These are phyloP conservation scores for Knoxia roxburghii DNA, from an alignment of 257 asterid genomes.

Conservation along the genomic window DNA sequence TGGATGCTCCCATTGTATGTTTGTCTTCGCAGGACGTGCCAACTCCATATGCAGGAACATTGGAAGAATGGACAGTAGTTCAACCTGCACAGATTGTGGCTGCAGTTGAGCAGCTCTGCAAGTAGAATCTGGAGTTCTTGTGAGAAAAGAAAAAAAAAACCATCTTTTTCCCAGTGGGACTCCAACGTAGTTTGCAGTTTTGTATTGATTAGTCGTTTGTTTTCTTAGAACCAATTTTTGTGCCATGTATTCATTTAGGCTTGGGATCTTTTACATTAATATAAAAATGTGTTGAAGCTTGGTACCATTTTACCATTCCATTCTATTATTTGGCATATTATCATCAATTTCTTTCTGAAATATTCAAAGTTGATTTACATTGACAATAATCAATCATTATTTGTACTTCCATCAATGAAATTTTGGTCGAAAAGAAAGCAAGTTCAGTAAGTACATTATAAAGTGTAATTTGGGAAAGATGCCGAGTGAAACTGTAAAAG, in stretches of 20 bases:
- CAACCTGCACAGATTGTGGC: slow-evolving; percentile 78
- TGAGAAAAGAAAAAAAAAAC: too few species aligned
- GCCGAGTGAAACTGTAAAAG: neutral
- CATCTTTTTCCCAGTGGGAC: neutral
- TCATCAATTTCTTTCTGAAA: too few species aligned
- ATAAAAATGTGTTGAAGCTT: too few species aligned
- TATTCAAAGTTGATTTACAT: too few species aligned
- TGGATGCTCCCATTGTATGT: slow-evolving; percentile 73
- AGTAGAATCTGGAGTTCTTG: slow-evolving; percentile 6
- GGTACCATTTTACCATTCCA: too few species aligned
- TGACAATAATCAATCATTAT: too few species aligned
- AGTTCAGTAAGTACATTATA: too few species aligned
- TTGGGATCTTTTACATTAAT: neutral
- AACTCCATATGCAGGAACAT: slow-evolving; percentile 68
- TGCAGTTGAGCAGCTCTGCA: slow-evolving; percentile 81
- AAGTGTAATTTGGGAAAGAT: too few species aligned
- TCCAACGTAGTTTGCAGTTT: neutral
- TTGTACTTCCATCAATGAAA: too few species aligned
- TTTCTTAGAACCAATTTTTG: neutral
- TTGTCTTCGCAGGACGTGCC: slow-evolving; percentile 85
- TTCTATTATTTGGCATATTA: too few species aligned
- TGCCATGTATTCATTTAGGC: neutral
- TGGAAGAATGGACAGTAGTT: slow-evolving; percentile 81
- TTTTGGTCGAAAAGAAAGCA: too few species aligned
- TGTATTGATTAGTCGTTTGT: neutral